Conservation (phyloP, 73 alveolate genomes). For the Stentor coeruleus region DNA sequence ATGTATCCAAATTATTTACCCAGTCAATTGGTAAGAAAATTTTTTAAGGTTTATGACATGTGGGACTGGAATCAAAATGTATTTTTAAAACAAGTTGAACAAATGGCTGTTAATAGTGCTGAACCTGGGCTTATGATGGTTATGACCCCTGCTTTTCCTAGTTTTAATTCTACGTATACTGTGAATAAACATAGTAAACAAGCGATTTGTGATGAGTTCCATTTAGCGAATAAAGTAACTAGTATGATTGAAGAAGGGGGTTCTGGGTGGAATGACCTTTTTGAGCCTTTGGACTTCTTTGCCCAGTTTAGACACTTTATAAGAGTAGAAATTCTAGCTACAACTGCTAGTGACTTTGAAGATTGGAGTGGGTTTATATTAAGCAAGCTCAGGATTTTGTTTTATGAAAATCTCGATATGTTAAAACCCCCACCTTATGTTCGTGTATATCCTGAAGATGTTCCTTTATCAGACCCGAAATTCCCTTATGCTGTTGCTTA, state of each 20-base stretch:
- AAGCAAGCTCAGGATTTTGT: background rate
- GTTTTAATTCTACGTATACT: constrained; percentile 77
- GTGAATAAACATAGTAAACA: constrained; percentile 63
- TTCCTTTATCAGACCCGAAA: background rate
- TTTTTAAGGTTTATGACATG: constrained; percentile 61
- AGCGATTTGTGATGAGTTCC: constrained; percentile 71
- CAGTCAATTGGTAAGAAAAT: constrained; percentile 63
- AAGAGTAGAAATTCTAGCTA: constrained; percentile 65
- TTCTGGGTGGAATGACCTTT: constrained; percentile 63
- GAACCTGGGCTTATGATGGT: too few relatives aligned
- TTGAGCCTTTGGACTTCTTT: constrained; percentile 68
- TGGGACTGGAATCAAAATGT: constrained; percentile 91
- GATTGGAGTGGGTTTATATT: constrained; percentile 47
- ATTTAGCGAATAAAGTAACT: constrained; percentile 53
- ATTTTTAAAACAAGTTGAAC: constrained; percentile 50
- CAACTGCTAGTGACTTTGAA: constrained; percentile 30
- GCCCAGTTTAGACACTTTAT: constrained; percentile 61
- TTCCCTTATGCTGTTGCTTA: background rate
- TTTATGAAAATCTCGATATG: background rate
- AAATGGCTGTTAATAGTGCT: too few relatives aligned
- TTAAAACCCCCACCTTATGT: background rate
- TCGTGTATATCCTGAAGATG: background rate
- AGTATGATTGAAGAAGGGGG: constrained; percentile 43
- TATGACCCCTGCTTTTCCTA: constrained; percentile 93
- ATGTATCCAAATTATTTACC: constrained; percentile 72